phyloP scores from a whole-genome alignment of 305 asterid genomes.

The Fraxinus angustifolia region DNA sequence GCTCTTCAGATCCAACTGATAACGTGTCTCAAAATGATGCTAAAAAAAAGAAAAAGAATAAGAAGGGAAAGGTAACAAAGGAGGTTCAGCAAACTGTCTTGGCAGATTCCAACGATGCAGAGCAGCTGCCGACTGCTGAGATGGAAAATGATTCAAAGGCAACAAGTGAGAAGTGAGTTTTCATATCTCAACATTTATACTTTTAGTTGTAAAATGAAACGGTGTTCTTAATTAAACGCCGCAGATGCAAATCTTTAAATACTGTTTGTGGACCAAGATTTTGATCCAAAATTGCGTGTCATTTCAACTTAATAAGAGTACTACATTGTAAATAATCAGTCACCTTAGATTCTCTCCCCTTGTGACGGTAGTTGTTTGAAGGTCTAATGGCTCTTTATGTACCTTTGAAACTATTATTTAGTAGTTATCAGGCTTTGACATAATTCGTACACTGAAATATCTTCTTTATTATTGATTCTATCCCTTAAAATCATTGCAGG shows the following conservation, averaged over 20 bases:
- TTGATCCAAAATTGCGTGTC: not conserved
- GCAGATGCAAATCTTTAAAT: not conserved
- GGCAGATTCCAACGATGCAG: conserved; percentile 27
- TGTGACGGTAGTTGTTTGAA: not conserved
- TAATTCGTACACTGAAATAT: conserved; percentile 17
- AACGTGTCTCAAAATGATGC: conserved; percentile 31
- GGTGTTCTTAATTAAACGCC: conserved; percentile 9
- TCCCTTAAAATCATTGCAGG: conserved; percentile 33
- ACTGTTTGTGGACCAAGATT: not conserved
- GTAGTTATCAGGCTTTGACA: not conserved
- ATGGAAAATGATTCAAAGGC: conserved; percentile 35
- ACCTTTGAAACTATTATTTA: not conserved
- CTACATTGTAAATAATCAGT: not conserved
- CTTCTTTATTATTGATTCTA: conserved; percentile 16
- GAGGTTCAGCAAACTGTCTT: conserved; percentile 32
- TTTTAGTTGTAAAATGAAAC: not conserved
- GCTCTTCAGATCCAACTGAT: conserved; percentile 28
- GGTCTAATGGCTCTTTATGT: not conserved
- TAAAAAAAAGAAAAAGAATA: conserved; percentile 52
- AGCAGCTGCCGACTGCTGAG: conserved; percentile 36
- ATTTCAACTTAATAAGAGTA: conserved; percentile 1
- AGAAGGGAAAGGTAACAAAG: conserved; percentile 50
- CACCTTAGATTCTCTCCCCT: not conserved
- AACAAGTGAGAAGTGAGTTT: conserved; percentile 53
- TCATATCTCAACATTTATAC: conserved; percentile 1